Evolutionary conservation across 108 stramenopile genomes (phyloP).

Genomic region (Nitzschia palea): DNA sequence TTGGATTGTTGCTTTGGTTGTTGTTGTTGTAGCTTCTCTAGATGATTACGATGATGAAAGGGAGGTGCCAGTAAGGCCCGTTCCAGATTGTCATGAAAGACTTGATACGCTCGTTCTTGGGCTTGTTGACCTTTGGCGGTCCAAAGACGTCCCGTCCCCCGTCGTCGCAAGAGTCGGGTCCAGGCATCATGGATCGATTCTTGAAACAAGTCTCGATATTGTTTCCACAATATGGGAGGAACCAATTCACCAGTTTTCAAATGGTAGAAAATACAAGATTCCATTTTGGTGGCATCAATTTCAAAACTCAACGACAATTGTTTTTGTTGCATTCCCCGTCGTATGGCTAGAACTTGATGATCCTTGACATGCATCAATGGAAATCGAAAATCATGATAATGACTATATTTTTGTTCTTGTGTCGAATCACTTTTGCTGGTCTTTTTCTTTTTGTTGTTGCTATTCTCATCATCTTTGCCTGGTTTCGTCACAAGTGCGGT

Average conservation of each 20-base stretch:
- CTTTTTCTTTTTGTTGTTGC: slow-evolving; percentile 6
- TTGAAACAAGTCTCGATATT: slow-evolving; percentile 13
- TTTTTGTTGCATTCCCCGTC: slow-evolving; percentile 57
- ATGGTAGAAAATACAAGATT: slow-evolving; percentile 16
- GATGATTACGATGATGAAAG: not conserved
- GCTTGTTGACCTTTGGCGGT: slow-evolving; percentile 37
- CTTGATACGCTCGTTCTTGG: slow-evolving; percentile 41
- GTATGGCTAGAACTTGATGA: slow-evolving; percentile 62
- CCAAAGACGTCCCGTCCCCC: slow-evolving; percentile 46
- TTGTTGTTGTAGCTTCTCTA: not conserved
- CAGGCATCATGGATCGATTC: slow-evolving; percentile 61
- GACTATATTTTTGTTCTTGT: slow-evolving; percentile 7
- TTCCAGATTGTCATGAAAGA: slow-evolving; percentile 48
- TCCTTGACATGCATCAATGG: slow-evolving; percentile 30
- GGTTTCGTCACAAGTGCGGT: slow-evolving; percentile 12
- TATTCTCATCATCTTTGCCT: slow-evolving; percentile 15
- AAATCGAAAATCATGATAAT: slow-evolving; percentile 49
- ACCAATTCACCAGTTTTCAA: not conserved
- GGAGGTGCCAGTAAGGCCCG: slow-evolving; percentile 54
- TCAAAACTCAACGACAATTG: slow-evolving; percentile 45
- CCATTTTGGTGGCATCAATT: slow-evolving; percentile 46
- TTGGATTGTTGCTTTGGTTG: not conserved
- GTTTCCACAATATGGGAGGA: not conserved
- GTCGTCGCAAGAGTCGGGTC: slow-evolving; percentile 41
- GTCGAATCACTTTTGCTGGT: slow-evolving; percentile 21